Base-by-base conservation (phyloP, 306 rosid genomes). In the Nissolia schottii region DNA sequence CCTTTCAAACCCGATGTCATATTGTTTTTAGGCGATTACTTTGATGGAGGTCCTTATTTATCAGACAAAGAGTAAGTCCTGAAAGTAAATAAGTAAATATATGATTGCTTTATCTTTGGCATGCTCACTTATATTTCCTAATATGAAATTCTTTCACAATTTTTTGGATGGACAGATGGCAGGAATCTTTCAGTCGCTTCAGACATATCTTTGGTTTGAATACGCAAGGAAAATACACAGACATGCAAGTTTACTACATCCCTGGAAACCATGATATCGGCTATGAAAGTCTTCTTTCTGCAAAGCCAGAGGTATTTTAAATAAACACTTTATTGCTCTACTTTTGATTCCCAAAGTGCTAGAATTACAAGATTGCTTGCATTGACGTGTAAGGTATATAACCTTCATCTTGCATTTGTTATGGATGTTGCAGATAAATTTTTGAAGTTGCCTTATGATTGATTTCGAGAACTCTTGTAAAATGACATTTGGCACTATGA, bases 191-290 rank as follows among this genome's bases (percentile, higher is more conserved):
- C 20, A 81, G 63, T 79, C 93, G 97, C 50, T 81, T 92, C 37
- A 85, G 70, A 41, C 91, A 86, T 80, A 86, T 89, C 19, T 86
- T 92, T 83, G 83, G 84, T 41, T 78, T 86, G 83, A 77, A 84
- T 49, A 69, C 56, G 45, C 88, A 68, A 71, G 83, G 87, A 69
- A 83, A 65, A 67, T 79, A 80, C 76, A 29, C 56, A 38, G 77
- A 83, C 58, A 77, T 67, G 51, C 77, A 61, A 60, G 93, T 84
- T 70, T 76, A 83, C 84, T 78, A 75, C 80, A 60, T 92, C 50
- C 73, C 94, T 22, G 97, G 97, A 68, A 92, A 92, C 84, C 97
- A 89, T 83, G 96, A 92, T 76, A 80, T 89, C 72, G 97, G 97
- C 63, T 89, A 89, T 76, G 93, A 64, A 81, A 64, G 48, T 82